Evolutionary conservation across 1,139 yeast genomes (phyloP).

Genomic region (Citeromyces hawaiiensis): DNA sequence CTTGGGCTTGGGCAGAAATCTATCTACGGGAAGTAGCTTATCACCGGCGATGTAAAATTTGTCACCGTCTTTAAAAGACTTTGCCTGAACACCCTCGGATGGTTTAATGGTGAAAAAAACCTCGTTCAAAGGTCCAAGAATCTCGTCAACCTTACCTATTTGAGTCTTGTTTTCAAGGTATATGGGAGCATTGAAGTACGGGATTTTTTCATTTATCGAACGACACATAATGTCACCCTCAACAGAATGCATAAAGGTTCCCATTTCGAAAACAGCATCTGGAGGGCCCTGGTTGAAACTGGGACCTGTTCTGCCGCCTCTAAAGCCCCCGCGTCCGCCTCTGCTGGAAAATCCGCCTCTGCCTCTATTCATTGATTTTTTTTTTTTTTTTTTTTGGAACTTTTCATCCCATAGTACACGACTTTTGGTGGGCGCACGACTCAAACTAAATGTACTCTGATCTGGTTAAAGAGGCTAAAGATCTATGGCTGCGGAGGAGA

Average conservation of each 20-base stretch:
- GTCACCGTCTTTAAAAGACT: slow-evolving; percentile 89
- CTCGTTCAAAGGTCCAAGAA: slow-evolving; percentile 93
- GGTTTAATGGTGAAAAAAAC: slow-evolving; percentile 95
- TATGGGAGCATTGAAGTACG: slow-evolving; percentile 98
- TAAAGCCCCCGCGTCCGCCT: slow-evolving; percentile 18
- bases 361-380: slow-evolving; percentile 37
- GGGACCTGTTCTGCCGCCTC: slow-evolving; percentile 65
- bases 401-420: not conserved
- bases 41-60: slow-evolving; percentile 93
- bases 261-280: slow-evolving; percentile 89
- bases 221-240: slow-evolving; percentile 98
- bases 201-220: slow-evolving; percentile 85
- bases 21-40: slow-evolving; percentile 86
- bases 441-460: not conserved
- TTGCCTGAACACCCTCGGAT: slow-evolving; percentile 89
- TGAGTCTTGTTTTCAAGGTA: slow-evolving; percentile 90
- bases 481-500: not conserved
- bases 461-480: not conserved
- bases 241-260: slow-evolving; percentile 80
- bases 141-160: slow-evolving; percentile 96
- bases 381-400: not conserved
- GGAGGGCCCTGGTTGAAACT: slow-evolving; percentile 83
- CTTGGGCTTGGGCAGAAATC: slow-evolving; percentile 91
- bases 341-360: slow-evolving; percentile 25
- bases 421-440: not conserved